Percentiles rank a stretch among this genome's conserved stretches.
Evolutionary conservation across 345 rosid genomes (phyloP).

Genomic region (Salix viminalis): DNA sequence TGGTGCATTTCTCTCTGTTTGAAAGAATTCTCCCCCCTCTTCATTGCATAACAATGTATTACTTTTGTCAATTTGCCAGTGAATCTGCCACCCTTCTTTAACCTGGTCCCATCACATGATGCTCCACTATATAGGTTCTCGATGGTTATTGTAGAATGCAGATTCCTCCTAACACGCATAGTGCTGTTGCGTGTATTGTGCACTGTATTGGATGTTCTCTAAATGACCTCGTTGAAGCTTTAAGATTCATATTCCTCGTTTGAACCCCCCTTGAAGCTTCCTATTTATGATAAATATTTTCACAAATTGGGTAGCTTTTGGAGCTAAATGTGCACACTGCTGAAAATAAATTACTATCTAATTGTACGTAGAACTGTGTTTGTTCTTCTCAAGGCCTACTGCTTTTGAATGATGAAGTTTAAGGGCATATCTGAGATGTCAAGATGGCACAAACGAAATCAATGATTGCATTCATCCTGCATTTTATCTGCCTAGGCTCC

Average conservation of each 20-base stretch:
- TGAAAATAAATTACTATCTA: too few species aligned
- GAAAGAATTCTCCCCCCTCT: neutral
- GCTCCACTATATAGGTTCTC: slow-evolving; percentile 16
- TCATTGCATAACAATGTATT: neutral
- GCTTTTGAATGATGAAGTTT: neutral
- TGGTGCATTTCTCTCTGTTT: neutral
- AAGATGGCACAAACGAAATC: neutral
- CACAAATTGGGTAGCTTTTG: neutral
- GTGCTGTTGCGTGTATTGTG: neutral
- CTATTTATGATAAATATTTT: neutral
- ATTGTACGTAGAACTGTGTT: too few species aligned
- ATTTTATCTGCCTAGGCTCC: neutral
- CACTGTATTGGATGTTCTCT: slow-evolving; percentile 2
- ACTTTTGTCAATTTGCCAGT: slow-evolving; percentile 2
- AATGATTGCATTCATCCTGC: too few species aligned
- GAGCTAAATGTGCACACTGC: too few species aligned
- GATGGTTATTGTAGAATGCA: neutral
- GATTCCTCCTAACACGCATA: neutral
- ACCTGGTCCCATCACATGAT: slow-evolving; percentile 7
- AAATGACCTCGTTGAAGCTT: slow-evolving; percentile 9
- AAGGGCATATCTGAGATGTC: neutral
- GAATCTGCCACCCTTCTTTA: slow-evolving; percentile 5
- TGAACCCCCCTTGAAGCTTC: neutral
- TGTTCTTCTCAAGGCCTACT: neutral
- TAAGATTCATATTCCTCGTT: slow-evolving; percentile 3